phyloP scores from a whole-genome alignment of 768 basidiomycete species.

The Auriculariales sp. region DNA sequence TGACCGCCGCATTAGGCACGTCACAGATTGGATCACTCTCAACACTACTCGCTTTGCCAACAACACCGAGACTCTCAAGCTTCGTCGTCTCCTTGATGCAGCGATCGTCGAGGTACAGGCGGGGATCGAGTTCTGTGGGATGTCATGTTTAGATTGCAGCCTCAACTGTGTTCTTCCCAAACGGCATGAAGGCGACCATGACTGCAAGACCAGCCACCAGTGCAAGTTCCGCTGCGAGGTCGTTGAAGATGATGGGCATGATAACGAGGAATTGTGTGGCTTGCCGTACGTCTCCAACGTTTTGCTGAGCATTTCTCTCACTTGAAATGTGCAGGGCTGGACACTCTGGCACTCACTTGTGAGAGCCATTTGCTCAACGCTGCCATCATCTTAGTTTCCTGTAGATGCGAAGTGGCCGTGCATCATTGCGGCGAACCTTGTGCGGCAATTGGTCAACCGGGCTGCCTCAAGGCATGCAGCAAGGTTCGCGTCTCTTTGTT shows the following conservation, averaged over 20 bases:
- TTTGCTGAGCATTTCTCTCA: too few species aligned
- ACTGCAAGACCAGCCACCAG: constrained; percentile 35
- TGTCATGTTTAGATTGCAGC: constrained; percentile 32
- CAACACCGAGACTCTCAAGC: constrained; percentile 21
- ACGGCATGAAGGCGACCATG: constrained; percentile 30
- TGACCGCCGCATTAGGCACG: constrained; percentile 29
- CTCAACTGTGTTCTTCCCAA: constrained; percentile 32
- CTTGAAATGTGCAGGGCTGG: constrained; percentile 37
- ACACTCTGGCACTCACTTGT: constrained; percentile 43
- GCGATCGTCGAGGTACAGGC: constrained; percentile 29
- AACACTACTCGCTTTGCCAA: constrained; percentile 34
- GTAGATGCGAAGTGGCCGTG: constrained; percentile 35
- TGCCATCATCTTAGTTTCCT: not conserved
- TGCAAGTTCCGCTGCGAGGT: constrained; percentile 33
- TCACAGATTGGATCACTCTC: constrained; percentile 33
- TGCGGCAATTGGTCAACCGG: constrained; percentile 26
- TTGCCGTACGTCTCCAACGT: constrained; percentile 26
- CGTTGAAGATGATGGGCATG: constrained; percentile 21
- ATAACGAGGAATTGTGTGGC: constrained; percentile 22
- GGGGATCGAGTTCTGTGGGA: constrained; percentile 33
- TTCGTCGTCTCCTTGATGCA: constrained; percentile 29
- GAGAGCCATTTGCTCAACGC: constrained; percentile 10
- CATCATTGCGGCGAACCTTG: constrained; percentile 45
- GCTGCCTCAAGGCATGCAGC: constrained; percentile 37
- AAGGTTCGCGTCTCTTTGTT: constrained; percentile 22